These are phyloP conservation scores for Malassezia caprae DNA, from an alignment of 1,284 basidiomycete genomes.

Conservation along the genomic window DNA sequence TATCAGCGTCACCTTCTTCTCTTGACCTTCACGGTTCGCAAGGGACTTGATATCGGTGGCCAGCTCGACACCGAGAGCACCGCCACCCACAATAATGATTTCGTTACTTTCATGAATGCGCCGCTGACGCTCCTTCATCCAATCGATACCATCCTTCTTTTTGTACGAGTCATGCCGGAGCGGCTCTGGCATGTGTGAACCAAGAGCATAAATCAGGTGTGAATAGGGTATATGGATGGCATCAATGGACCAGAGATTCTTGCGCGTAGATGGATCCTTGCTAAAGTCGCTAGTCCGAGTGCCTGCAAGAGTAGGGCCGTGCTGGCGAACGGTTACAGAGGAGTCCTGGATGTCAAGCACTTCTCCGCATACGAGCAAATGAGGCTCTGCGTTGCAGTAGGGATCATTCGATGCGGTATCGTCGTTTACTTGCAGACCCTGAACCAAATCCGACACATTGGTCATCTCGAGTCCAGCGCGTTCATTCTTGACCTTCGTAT, in stretches of 20 bases:
- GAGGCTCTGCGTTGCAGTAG: slow-evolving; percentile 24
- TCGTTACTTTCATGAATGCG: slow-evolving; percentile 31
- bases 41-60: slow-evolving; percentile 41
- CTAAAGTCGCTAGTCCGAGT: neutral
- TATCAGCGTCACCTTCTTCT: slow-evolving; percentile 40
- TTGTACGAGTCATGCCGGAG: slow-evolving; percentile 38
- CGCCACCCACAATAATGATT: slow-evolving; percentile 45
- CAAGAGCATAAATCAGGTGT: slow-evolving; percentile 45
- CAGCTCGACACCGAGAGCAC: slow-evolving; percentile 43
- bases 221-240: slow-evolving; percentile 41
- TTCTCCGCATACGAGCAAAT: slow-evolving; percentile 38
- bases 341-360: slow-evolving; percentile 36
- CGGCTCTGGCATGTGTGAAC: slow-evolving; percentile 45
- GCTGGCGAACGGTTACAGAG: slow-evolving; percentile 33
- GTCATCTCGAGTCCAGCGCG: neutral
- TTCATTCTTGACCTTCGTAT: neutral
- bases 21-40: slow-evolving; percentile 11
- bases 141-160: slow-evolving; percentile 32
- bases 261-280: slow-evolving; percentile 12
- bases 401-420: neutral
- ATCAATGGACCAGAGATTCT: slow-evolving; percentile 41
- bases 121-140: slow-evolving; percentile 37
- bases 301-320: neutral
- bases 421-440: slow-evolving; percentile 5
- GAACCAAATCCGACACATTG: neutral